Conservation (phyloP, 2,329 filamentous ascomycete genomes). For the Sporothrix schenckii region DNA sequence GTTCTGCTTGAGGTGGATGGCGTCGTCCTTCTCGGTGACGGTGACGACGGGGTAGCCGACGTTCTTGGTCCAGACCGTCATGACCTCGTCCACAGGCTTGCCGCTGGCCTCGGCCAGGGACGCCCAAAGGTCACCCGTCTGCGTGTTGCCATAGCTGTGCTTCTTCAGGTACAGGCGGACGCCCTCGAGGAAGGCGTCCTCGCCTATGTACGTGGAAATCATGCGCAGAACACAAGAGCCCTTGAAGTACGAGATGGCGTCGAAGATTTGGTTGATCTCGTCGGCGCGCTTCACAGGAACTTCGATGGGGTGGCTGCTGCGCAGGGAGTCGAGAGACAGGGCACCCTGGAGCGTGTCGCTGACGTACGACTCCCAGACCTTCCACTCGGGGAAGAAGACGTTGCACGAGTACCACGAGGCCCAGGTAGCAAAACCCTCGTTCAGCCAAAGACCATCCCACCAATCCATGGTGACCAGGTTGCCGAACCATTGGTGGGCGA, state of each 20-base stretch:
- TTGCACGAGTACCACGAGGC: slow-evolving; percentile 88
- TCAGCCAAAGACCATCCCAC: slow-evolving; percentile 90
- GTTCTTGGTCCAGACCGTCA: slow-evolving; percentile 97
- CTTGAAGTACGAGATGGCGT: slow-evolving; percentile 96
- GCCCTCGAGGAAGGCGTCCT: slow-evolving; percentile 90
- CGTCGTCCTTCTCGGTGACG: slow-evolving; percentile 74
- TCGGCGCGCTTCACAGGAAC: slow-evolving; percentile 93
- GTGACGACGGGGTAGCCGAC: slow-evolving; percentile 90
- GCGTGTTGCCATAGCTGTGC: slow-evolving; percentile 94
- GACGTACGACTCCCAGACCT: slow-evolving; percentile 95
- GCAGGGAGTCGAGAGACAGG: slow-evolving; percentile 81
- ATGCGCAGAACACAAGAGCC: slow-evolving; percentile 94
- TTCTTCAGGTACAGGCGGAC: slow-evolving; percentile 90
- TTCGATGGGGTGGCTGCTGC: slow-evolving; percentile 95
- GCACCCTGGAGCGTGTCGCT: slow-evolving; percentile 89
- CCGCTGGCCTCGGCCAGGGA: slow-evolving; percentile 85
- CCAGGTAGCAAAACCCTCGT: slow-evolving; percentile 91
- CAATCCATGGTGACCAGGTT: slow-evolving; percentile 93
- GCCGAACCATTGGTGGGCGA: slow-evolving; percentile 92
- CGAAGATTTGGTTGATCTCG: slow-evolving; percentile 97
- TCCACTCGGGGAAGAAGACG: slow-evolving; percentile 95
- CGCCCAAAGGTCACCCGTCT: slow-evolving; percentile 88
- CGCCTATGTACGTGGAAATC: slow-evolving; percentile 93
- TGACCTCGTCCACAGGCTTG: slow-evolving; percentile 85
- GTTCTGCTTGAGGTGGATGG: slow-evolving; percentile 89